These are phyloP conservation scores for Xylaria multiplex DNA, from an alignment of 2,329 filamentous ascomycete genomes.

Conservation along the genomic window DNA sequence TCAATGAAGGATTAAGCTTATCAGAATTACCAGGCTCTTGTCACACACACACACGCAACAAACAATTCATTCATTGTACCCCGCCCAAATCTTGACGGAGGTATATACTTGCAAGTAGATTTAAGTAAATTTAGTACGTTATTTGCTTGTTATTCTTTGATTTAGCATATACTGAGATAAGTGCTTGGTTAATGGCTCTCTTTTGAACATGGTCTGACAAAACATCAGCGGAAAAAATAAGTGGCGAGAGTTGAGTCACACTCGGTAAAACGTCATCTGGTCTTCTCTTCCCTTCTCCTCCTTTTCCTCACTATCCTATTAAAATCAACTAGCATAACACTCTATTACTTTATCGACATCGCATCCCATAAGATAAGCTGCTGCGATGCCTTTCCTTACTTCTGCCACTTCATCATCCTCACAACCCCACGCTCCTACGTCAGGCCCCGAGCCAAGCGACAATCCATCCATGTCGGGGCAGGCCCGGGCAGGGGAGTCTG, in stretches of 20 bases:
- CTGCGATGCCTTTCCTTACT: slow-evolving; percentile 24
- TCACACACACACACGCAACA: no score
- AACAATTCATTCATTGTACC: no score
- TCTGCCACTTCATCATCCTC: slow-evolving; percentile 18
- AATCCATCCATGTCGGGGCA: slow-evolving; percentile 25
- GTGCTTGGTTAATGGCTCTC: no score
- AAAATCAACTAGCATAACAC: slow-evolving; percentile 12
- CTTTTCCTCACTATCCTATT: background rate
- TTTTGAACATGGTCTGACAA: no score
- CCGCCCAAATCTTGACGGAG: no score
- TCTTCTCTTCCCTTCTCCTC: background rate
- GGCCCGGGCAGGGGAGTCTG: slow-evolving; percentile 16
- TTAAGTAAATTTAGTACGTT: no score
- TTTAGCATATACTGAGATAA: no score
- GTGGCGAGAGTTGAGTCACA: slow-evolving; percentile 29
- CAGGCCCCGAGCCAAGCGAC: slow-evolving; percentile 22
- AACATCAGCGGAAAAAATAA: background rate
- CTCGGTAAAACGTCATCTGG: background rate
- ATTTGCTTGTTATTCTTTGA: no score
- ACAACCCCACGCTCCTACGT: slow-evolving; percentile 5
- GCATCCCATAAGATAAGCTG: background rate
- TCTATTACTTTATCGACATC: background rate
- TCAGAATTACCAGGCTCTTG: no score
- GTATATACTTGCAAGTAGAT: no score
- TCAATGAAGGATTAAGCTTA: no score